phyloP scores from a whole-genome alignment of 805 yeast species.

The Saccharomycopsis amapae region DNA sequence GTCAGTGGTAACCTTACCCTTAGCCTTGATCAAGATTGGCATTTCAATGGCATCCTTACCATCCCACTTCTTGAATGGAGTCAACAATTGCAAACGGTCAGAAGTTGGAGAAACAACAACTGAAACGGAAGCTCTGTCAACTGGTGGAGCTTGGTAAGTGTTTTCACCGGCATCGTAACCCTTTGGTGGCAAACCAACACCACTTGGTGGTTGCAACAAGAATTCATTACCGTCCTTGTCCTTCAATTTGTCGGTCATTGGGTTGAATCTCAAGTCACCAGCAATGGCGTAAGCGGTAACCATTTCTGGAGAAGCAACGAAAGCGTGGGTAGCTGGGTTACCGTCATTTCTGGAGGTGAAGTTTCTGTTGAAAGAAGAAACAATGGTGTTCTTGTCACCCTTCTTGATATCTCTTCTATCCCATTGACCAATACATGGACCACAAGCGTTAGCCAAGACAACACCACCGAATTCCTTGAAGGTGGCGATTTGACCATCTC shows the following conservation, averaged over 20 bases:
- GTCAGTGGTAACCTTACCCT: slow-evolving; percentile 98
- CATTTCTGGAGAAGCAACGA: slow-evolving; percentile 95
- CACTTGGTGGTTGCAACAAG: slow-evolving; percentile 79
- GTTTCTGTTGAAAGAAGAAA: slow-evolving; percentile 96
- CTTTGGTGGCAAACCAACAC: slow-evolving; percentile 80
- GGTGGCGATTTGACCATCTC: slow-evolving; percentile 87
- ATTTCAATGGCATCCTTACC: slow-evolving; percentile 85
- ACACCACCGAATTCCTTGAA: slow-evolving; percentile 89
- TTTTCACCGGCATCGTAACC: slow-evolving; percentile 93
- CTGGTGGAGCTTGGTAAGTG: slow-evolving; percentile 97
- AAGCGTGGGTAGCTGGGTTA: slow-evolving; percentile 95
- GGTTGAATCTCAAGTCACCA: slow-evolving; percentile 95
- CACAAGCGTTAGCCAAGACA: slow-evolving; percentile 96
- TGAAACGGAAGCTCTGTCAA: slow-evolving; percentile 63
- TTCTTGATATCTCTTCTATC: slow-evolving; percentile 88
- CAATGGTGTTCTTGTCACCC: slow-evolving; percentile 80
- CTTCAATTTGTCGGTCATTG: slow-evolving; percentile 81
- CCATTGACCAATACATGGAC: slow-evolving; percentile 99
- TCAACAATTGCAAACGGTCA: slow-evolving; percentile 91
- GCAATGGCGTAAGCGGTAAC: slow-evolving; percentile 93
- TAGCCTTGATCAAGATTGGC: slow-evolving; percentile 93
- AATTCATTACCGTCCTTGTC: slow-evolving; percentile 88
- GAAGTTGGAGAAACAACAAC: slow-evolving; percentile 83
- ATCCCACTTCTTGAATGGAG: slow-evolving; percentile 94
- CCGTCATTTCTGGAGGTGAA: slow-evolving; percentile 98